Base-by-base conservation (phyloP, 2,329 filamentous ascomycete genomes). In the Trichoderma sp. region DNA sequence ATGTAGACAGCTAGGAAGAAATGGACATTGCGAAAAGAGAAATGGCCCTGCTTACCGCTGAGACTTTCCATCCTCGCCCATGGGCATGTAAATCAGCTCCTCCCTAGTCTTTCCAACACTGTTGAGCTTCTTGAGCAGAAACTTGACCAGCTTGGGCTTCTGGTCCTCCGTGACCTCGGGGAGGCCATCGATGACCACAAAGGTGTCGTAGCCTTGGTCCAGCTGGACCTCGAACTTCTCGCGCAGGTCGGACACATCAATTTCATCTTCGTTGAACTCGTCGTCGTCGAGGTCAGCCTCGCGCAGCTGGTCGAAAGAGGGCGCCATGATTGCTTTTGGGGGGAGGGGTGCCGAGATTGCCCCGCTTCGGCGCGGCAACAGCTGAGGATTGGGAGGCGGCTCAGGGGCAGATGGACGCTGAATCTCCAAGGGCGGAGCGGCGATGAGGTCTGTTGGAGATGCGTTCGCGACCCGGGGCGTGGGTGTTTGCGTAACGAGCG, bases 201-300 rank as follows among this genome's bases (percentile, higher is more conserved):
- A 99, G 72, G 94, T 91, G 80, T 99, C 96, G 76, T 97, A 91
- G 69, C 96, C 96, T 81, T 97, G 93, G 81, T 99, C 96, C 73
- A 98, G 86, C 79, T 95, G 93, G 72, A 98, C 94, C 83, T 98
- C 94, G 80, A 94, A 97, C 82, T 96, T 93, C 81, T 96, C 94
- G 80, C 90, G 89, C 74, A 99, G 87, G 83, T 99, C 95, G 75
- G 93, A 95, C 80, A 97, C 93, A 80, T 98, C 95, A 81, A 98
- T 91, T 80, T 97, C 94, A 78, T 94, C 91, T 82, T 96, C 91
- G 79, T 97, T 94, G 79, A 91, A 91, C 79, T 94, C 91, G 77
- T 96, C 93, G 74, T 90, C 88, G 77, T 91, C 88, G 81, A 95
- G 90, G 80, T 97, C 93, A 76, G 95, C 93, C 81, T 97, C 94